These are phyloP conservation scores for Lithospermum erythrorhizon DNA, from an alignment of 257 asterid genomes.

Conservation along the genomic window DNA sequence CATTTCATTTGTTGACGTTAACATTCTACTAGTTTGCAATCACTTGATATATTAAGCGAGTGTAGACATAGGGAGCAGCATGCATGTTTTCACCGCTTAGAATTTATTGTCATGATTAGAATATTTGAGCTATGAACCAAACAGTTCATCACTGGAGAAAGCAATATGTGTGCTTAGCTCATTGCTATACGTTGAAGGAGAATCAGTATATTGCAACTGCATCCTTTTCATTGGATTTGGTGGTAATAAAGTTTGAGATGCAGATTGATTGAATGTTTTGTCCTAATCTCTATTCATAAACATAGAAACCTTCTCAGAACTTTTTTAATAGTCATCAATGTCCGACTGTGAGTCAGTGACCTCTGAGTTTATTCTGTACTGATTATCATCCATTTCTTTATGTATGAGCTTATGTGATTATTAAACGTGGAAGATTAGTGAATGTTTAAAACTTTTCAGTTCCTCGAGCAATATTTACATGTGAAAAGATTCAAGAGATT, in stretches of 20 bases:
- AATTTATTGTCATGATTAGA: too few relatives aligned
- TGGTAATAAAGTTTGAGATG: neutral
- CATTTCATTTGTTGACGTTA: too few relatives aligned
- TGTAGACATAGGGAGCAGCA: neutral
- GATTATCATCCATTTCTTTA: neutral
- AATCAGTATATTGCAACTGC: neutral
- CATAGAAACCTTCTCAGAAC: too few relatives aligned
- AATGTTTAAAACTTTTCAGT: constrained; percentile 23
- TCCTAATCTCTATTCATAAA: neutral
- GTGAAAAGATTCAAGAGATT: constrained; percentile 70
- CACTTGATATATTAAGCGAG: neutral
- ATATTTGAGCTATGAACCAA: too few relatives aligned
- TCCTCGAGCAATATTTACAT: constrained; percentile 47
- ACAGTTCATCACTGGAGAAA: too few relatives aligned
- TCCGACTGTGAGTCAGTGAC: too few relatives aligned
- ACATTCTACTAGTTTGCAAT: neutral
- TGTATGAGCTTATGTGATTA: neutral
- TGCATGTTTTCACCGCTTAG: too few relatives aligned
- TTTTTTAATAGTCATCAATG: too few relatives aligned
- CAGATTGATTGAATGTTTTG: neutral
- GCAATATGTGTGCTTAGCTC: neutral
- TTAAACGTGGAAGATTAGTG: neutral
- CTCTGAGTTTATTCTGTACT: too few relatives aligned
- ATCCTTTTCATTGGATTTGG: neutral
- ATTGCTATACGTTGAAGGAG: neutral